Evolutionary conservation across 805 yeast genomes (phyloP), one percentile per base, ranked within the genome.

Genomic region (Lipomyces kockii): DNA sequence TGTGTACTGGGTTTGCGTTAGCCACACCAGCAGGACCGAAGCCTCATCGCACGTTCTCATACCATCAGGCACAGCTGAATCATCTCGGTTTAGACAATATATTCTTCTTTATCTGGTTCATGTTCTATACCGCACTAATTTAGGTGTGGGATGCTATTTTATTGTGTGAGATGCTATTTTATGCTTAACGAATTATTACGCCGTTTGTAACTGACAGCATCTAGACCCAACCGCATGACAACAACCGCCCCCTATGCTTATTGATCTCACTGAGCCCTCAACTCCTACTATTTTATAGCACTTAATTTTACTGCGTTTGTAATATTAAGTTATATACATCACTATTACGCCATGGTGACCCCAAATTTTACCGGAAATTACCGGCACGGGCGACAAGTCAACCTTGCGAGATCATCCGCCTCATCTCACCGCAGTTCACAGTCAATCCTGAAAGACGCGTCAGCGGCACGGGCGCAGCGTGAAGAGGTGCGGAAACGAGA

Each of bases 351-450:
- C 12, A 63, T 55, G 52, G 52, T 66, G 58, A 60, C 39, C 11
- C 60, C 71, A 8, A 87, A 88, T 79, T 91, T 90, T 79, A 84
- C 87, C 11, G 96, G 96, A 4, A 87, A 86, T 71, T 81, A 86
- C 22, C 80, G 81, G 62, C 83, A 86, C 69, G 80, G 86, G 62
- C 80, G 89, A 49, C 84, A 84, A 62, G 85, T 89, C 69, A 90
- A 94, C 80, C 82, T 86, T 72, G 84, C 94, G 74, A 80, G 89
- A 76, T 70, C 82, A 72, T 69, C 77, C 77, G 77, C 73, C 17
- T 34, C 70, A 4, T 74, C 74, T 77, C 62, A 63, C 78, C 68
- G 74, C 83, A 60, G 63, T 52, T 56, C 70, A 35, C 66, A 80
- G 64, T 76, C 83, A 72, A 81, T 83, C 61, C 78, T 94, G n/a